Evolutionary conservation across 148 eudicot species (phyloP).

Genomic region (Rheum nobile): DNA sequence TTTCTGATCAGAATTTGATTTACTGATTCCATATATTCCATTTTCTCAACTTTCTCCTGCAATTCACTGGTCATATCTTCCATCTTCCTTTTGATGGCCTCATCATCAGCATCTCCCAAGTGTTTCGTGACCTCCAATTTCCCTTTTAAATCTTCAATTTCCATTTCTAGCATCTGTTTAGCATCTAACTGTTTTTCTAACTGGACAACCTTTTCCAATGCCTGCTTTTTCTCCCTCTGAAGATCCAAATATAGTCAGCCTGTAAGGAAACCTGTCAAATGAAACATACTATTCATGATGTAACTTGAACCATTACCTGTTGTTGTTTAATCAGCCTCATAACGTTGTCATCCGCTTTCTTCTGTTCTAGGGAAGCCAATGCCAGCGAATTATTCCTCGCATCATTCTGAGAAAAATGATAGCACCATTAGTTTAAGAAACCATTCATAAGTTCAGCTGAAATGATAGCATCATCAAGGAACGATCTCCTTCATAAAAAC

Average conservation of each 20-base stretch:
- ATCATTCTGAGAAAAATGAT: constrained; percentile 35
- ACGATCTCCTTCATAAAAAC: neutral
- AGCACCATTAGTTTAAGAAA: neutral
- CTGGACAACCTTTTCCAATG: constrained; percentile 49
- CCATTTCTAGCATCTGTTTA: constrained; percentile 73
- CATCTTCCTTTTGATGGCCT: constrained; percentile 52
- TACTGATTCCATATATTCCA: constrained; percentile 37
- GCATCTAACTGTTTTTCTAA: constrained; percentile 66
- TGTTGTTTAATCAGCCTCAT: constrained; percentile 76
- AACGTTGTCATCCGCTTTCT: constrained; percentile 62
- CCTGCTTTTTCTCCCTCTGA: constrained; percentile 88
- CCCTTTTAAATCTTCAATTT: constrained; percentile 76
- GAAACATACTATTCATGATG: neutral
- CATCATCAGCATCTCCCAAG: constrained; percentile 73
- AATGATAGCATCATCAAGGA: neutral
- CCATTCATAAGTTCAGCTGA: neutral
- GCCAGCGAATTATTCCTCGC: constrained; percentile 49
- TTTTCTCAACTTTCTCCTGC: constrained; percentile 38
- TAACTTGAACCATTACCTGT: constrained; percentile 34
- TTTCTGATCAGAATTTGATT: constrained; percentile 38
- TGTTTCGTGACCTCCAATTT: constrained; percentile 74
- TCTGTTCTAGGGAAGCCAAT: constrained; percentile 81
- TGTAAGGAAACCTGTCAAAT: neutral
- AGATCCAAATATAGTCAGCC: constrained; percentile 17
- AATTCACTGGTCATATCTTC: constrained; percentile 58